A percentile compares a stretch with the other conserved stretches of the same genome.
Conservation (phyloP, 1,284 basidiomycete species). For the Takashimella koratensis region DNA sequence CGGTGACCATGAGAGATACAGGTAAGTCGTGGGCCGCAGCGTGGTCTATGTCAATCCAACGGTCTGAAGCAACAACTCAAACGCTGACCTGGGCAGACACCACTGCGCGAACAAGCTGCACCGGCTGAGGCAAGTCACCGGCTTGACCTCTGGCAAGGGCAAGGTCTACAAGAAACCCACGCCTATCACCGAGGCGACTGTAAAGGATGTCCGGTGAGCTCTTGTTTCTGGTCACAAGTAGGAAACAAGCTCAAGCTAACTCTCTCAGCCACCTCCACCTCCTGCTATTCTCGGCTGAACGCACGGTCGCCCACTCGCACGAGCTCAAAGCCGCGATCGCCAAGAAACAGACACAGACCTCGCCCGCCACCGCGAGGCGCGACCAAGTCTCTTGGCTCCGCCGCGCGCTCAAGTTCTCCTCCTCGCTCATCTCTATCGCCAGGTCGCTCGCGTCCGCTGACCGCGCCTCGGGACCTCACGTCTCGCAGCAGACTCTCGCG, state of each 20-base stretch:
- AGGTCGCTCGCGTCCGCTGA: slow-evolving; percentile 55
- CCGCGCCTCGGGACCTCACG: background rate
- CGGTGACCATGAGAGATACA: slow-evolving; percentile 78
- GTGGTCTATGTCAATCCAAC: no score
- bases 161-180: slow-evolving; percentile 82
- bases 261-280: slow-evolving; percentile 59
- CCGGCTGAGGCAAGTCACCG: slow-evolving; percentile 74
- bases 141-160: slow-evolving; percentile 82
- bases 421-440: slow-evolving; percentile 69
- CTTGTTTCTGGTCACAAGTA: no score
- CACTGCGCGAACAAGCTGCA: slow-evolving; percentile 89
- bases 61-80: no score
- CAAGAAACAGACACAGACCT: slow-evolving; percentile 22
- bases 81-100: slow-evolving; percentile 59
- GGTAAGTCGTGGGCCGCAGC: slow-evolving; percentile 52
- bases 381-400: slow-evolving; percentile 62
- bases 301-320: slow-evolving; percentile 87
- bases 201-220: slow-evolving; percentile 76
- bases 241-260: no score
- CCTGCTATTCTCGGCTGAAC: slow-evolving; percentile 80
- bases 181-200: slow-evolving; percentile 59
- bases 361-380: slow-evolving; percentile 12
- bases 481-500: slow-evolving; percentile 35
- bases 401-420: slow-evolving; percentile 77
- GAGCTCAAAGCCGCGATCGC: slow-evolving; percentile 57